Percentiles rank a stretch among this genome's conserved stretches.
Evolutionary conservation across 148 eudicot species (phyloP).

Genomic region (Rhododendron molle): DNA sequence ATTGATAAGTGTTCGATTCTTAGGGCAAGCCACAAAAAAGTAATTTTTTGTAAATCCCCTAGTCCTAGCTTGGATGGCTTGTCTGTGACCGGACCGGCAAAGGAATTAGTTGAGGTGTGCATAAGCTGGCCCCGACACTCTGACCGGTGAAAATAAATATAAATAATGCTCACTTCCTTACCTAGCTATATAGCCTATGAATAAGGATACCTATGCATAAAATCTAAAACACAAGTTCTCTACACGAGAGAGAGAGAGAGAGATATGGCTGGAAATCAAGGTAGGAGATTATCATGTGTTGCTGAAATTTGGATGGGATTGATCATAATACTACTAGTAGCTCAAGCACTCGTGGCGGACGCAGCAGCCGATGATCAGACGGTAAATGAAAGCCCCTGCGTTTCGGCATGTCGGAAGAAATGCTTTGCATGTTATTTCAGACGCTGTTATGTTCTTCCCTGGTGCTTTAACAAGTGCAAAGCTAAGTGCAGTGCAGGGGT

Average conservation of each 20-base stretch:
- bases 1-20: too few species aligned
- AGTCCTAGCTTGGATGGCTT: too few species aligned
- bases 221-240: background rate
- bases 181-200: background rate
- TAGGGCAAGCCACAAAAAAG: too few species aligned
- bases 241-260: background rate
- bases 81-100: too few species aligned
- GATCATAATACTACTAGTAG: background rate
- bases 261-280: background rate
- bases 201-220: background rate
- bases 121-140: too few species aligned
- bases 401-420: background rate
- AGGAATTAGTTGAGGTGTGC: too few species aligned
- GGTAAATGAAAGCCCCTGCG: background rate
- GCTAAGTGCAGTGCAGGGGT: background rate
- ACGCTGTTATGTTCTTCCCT: background rate
- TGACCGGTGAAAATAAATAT: too few species aligned
- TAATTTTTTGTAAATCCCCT: too few species aligned
- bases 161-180: background rate
- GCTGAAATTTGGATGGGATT: background rate
- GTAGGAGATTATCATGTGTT: background rate
- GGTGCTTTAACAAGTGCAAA: background rate
- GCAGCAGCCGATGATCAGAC: background rate
- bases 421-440: background rate
- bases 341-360: background rate